Percentiles rank a stretch among this genome's conserved stretches.
Evolutionary conservation across 768 basidiomycete genomes (phyloP).

Genomic region (Vishniacozyma victoriae): DNA sequence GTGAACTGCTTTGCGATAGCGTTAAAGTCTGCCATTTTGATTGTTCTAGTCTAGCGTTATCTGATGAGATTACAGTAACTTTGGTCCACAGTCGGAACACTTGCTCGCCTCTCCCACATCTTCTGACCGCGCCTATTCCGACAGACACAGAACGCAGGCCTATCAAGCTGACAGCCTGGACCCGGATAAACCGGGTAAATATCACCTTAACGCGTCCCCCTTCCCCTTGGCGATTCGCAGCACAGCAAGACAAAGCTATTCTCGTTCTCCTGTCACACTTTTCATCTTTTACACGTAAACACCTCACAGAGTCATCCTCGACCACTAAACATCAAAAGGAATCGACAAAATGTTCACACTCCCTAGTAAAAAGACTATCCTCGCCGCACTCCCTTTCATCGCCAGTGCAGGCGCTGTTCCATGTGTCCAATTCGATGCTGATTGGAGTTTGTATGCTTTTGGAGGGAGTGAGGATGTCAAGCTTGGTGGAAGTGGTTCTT

Average conservation of each 20-base stretch:
- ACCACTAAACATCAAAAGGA: too few relatives aligned
- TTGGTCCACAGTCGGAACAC: too few relatives aligned
- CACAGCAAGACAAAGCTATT: neutral
- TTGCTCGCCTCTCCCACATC: too few relatives aligned
- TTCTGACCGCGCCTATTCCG: too few relatives aligned
- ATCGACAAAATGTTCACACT: conserved; percentile 10
- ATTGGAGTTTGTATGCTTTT: conserved; percentile 80
- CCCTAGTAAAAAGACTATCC: conserved; percentile 20
- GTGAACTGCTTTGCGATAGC: conserved; percentile 59
- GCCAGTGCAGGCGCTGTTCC: conserved; percentile 46
- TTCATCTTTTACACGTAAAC: neutral
- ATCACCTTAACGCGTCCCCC: neutral
- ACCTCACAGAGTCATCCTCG: too few relatives aligned
- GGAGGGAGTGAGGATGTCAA: conserved; percentile 79
- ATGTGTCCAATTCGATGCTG: conserved; percentile 72
- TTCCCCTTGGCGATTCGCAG: neutral
- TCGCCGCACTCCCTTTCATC: conserved; percentile 27
- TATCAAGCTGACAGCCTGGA: too few relatives aligned
- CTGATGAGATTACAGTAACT: too few relatives aligned
- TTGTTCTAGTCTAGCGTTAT: too few relatives aligned
- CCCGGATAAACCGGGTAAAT: too few relatives aligned
- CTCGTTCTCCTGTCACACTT: neutral
- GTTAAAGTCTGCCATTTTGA: conserved; percentile 66
- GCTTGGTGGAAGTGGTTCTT: conserved; percentile 64
- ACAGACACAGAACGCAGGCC: too few relatives aligned